Evolutionary conservation across 192 early-diverging fungal genomes (phyloP).

Genomic region (Coemansia sp.): DNA sequence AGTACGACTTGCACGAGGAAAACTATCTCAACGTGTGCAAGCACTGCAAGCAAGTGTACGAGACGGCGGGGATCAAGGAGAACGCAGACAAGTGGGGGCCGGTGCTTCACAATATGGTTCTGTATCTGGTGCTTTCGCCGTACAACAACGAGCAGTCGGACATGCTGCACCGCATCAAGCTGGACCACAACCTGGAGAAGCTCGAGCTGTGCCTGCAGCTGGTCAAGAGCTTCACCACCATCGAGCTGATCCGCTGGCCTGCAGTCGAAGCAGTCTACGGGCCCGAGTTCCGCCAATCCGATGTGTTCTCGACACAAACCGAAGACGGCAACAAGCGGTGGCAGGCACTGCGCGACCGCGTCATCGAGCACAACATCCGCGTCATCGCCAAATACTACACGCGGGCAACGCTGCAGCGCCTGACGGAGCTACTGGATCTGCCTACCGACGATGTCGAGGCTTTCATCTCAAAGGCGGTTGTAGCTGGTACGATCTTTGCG

Average conservation of each 20-base stretch:
- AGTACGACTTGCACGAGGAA: constrained; percentile 87
- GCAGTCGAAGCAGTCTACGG: constrained; percentile 92
- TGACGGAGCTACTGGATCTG: constrained; percentile 91
- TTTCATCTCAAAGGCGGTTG: constrained; percentile 92
- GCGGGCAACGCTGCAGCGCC: constrained; percentile 79
- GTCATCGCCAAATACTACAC: constrained; percentile 97
- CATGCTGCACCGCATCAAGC: constrained; percentile 81
- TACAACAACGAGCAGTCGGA: constrained; percentile 98
- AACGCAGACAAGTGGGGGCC: constrained; percentile 77
- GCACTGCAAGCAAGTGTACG: constrained; percentile 89
- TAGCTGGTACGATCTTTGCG: constrained; percentile 94
- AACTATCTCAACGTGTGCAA: constrained; percentile 91
- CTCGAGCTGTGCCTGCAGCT: constrained; percentile 81
- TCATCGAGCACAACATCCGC: constrained; percentile 98
- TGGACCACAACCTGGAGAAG: constrained; percentile 80
- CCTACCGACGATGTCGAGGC: constrained; percentile 82
- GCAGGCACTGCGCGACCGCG: constrained; percentile 86
- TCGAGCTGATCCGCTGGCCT: constrained; percentile 95
- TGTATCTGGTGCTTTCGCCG: constrained; percentile 88
- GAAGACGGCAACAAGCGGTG: constrained; percentile 81
- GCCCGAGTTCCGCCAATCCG: constrained; percentile 68
- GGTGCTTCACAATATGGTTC: constrained; percentile 76
- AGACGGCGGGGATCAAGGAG: constrained; percentile 78
- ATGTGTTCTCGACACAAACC: constrained; percentile 70
- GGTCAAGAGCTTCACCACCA: constrained; percentile 84